These are phyloP conservation scores for Dactylonectria estremocensis DNA, from an alignment of 2,329 filamentous ascomycete species.

Conservation along the genomic window DNA sequence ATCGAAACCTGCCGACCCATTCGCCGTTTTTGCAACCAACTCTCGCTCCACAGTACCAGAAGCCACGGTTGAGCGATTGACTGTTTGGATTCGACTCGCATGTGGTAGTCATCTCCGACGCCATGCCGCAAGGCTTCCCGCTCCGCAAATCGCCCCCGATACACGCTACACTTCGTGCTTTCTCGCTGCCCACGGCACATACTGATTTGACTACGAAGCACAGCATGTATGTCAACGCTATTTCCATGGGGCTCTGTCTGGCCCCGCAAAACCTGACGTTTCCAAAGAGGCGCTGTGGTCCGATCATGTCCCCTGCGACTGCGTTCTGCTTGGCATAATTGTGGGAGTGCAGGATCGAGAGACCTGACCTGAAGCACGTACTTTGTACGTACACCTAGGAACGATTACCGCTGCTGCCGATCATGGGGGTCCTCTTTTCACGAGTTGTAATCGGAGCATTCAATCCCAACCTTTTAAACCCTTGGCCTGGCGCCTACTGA, in stretches of 20 bases:
- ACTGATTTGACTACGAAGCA: not conserved
- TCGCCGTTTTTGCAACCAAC: not conserved
- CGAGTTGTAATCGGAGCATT: conserved; percentile 5
- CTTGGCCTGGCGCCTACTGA: conserved; percentile 9
- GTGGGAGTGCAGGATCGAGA: conserved; percentile 20
- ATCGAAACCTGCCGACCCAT: conserved; percentile 1
- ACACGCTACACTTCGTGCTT: conserved; percentile 6
- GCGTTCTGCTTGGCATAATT: conserved; percentile 9
- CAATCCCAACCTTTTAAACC: conserved; percentile 2
- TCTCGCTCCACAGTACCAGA: not conserved
- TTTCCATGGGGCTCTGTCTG: conserved; percentile 19
- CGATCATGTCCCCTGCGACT: conserved; percentile 4
- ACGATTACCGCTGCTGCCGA: conserved; percentile 24
- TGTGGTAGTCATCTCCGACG: conserved; percentile 20
- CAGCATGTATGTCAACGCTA: not conserved
- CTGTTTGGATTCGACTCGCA: conserved; percentile 16
- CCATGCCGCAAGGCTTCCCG: conserved; percentile 6
- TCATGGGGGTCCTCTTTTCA: conserved; percentile 11
- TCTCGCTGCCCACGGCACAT: conserved; percentile 12
- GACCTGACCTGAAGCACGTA: conserved; percentile 7
- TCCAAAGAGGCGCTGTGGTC: conserved; percentile 20
- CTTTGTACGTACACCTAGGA: not conserved
- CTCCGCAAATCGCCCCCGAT: conserved; percentile 1
- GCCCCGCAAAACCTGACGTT: conserved; percentile 19
- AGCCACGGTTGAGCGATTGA: too few species aligned